Conservation (phyloP, 306 rosid species). For the Geum urbanum region DNA sequence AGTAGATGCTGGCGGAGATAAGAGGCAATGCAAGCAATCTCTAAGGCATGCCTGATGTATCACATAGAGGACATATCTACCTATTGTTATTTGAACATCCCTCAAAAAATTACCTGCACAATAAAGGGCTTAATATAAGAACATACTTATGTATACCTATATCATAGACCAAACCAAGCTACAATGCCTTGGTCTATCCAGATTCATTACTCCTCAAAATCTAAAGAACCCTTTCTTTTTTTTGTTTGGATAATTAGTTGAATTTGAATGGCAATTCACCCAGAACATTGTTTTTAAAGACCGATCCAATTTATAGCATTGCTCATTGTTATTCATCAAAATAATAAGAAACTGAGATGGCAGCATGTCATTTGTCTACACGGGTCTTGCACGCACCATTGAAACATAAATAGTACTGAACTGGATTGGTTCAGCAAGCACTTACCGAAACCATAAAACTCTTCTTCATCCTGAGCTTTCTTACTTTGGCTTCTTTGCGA, state of each 20-base stretch:
- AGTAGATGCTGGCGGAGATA: constrained; percentile 20
- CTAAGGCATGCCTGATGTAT: constrained; percentile 35
- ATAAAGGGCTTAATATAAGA: constrained; percentile 60
- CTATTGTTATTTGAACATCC: constrained; percentile 97
- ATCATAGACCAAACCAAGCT: constrained; percentile 6
- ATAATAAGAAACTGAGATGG: background rate
- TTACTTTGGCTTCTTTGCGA: constrained; percentile 49
- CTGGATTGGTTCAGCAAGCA: background rate
- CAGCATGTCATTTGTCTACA: background rate
- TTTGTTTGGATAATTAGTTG: background rate
- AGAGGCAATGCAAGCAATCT: constrained; percentile 32
- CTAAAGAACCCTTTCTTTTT: background rate
- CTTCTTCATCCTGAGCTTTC: constrained; percentile 57
- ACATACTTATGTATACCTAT: constrained; percentile 13
- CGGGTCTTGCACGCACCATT: background rate
- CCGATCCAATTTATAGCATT: background rate
- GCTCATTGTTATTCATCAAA: background rate
- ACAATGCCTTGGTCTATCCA: constrained; percentile 3
- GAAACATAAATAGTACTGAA: constrained; percentile 11
- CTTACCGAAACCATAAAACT: constrained; percentile 86
- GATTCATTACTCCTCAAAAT: background rate
- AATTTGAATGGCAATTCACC: background rate
- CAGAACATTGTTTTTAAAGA: background rate
- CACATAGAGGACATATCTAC: constrained; percentile 73
- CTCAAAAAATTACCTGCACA: constrained; percentile 89